Conservation (phyloP, 2,329 filamentous ascomycete genomes). For the Mycosphaerelloides madeirae region DNA sequence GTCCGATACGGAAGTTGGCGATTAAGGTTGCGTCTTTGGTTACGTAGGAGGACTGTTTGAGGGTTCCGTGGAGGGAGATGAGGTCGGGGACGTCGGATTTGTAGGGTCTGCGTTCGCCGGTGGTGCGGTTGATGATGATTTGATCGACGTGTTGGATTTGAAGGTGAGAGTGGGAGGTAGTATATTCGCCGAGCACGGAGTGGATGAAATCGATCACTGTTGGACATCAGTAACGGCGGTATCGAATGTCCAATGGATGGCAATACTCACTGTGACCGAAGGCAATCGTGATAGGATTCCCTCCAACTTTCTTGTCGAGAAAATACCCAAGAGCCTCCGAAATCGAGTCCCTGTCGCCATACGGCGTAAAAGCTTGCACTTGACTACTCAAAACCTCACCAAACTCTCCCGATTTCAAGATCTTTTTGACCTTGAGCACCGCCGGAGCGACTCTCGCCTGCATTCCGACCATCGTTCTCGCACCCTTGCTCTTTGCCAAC, state of each 20-base stretch:
- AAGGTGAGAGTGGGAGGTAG: conserved; percentile 11
- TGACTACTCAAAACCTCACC: conserved; percentile 36
- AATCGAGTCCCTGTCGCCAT: conserved; percentile 11
- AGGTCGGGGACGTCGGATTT: conserved; percentile 25
- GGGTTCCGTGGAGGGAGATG: conserved; percentile 20
- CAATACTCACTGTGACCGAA: conserved; percentile 21
- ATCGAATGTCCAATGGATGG: not conserved
- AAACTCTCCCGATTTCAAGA: conserved; percentile 41
- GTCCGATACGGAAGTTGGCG: conserved; percentile 17
- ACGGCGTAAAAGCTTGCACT: conserved; percentile 11
- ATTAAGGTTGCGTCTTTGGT: conserved; percentile 14
- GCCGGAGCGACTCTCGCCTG: conserved; percentile 43
- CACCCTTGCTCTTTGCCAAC: conserved; percentile 38
- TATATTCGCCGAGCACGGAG: conserved; percentile 22
- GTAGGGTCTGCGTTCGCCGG: conserved; percentile 1
- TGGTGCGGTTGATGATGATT: conserved; percentile 10
- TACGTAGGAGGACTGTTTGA: conserved; percentile 11
- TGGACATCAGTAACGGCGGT: not conserved
- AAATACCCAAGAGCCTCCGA: conserved; percentile 22
- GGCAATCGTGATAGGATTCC: conserved; percentile 22
- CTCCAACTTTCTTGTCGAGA: conserved; percentile 23
- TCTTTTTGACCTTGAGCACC: conserved; percentile 39
- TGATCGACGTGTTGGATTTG: conserved; percentile 21
- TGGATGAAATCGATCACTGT: conserved; percentile 24
- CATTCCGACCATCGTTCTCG: conserved; percentile 45